Base-by-base conservation (phyloP, 352 stramenopile species). In the Thalassiosira exigua region DNA sequence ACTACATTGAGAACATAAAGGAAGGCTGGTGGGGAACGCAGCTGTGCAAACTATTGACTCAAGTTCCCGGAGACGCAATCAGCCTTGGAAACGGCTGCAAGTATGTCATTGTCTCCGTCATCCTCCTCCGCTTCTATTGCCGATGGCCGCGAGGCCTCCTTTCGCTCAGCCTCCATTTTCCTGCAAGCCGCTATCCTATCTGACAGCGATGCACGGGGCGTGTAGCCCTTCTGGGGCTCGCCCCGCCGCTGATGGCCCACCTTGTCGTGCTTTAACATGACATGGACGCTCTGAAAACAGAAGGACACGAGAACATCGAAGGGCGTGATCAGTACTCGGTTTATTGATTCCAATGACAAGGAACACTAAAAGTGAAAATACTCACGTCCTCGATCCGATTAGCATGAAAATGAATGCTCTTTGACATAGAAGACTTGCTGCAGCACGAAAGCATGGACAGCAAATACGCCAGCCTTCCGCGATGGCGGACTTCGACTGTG, bases 231-330 rank as follows among this genome's bases (percentile, higher is more conserved):
- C 12, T 1, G 0, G 27, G 4, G 27, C 7, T 42, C 19, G 1
- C 44, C 59, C 1, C 54, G 26, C 5, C 69, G 48, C 24, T 70
- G 57, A 4, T 27, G 24, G 22, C 46, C 58, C 27, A 11, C 24
- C 19, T 69, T 41, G n/a, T 77, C 69, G 48, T 77, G 69, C 21
- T 60, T 59, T 1, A 77, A 42, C 69, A 77, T 77, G 2, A 77
- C 69, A 24, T 77, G 69, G 3, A 77, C 57, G 22, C 46, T 65
- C 39, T 48, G n/a, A n/a, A n/a, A n/a, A n/a, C n/a, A n/a, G n/a
- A n/a, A n/a, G n/a, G 39, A 11, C 39, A n/a, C 11, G 39, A 48
- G 11, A 48, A 48, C 11, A 11, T 11, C n/a, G 39, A n/a, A 48
- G 11, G 11, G n/a, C 39, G 39, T 17, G 39, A n/a, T 48, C 11